These are phyloP conservation scores for Magnolia changhungtana DNA, from an alignment of 164 flowering plant genomes.

Conservation along the genomic window DNA sequence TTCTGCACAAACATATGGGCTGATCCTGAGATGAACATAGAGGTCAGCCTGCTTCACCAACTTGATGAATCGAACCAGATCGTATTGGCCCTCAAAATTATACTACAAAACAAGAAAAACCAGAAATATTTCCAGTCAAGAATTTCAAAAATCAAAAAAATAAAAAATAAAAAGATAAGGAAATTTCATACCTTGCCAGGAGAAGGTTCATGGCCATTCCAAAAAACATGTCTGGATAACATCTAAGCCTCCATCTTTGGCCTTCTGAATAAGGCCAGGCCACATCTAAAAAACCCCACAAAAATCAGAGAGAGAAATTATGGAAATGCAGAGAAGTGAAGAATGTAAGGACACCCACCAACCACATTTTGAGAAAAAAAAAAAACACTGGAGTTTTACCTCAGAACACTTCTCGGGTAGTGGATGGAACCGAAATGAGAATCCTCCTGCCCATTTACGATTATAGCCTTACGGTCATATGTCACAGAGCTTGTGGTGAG, in stretches of 20 bases:
- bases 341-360: too few species aligned
- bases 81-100: too few species aligned
- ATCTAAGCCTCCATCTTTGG: constrained; percentile 88
- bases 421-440: too few species aligned
- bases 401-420: too few species aligned
- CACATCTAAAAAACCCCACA: constrained; percentile 91
- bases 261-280: constrained; percentile 81
- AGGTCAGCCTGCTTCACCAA: constrained; percentile 59
- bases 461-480: constrained; percentile 64
- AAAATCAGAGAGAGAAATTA: too few species aligned
- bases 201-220: constrained; percentile 87
- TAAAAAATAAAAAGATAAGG: background rate
- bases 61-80: constrained; percentile 70
- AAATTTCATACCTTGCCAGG: constrained; percentile 53
- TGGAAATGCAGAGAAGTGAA: too few species aligned
- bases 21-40: too few species aligned
- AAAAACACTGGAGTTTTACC: too few species aligned
- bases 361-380: too few species aligned
- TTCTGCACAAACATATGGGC: too few species aligned
- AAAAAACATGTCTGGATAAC: constrained; percentile 80
- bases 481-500: constrained; percentile 48
- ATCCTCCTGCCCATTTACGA: constrained; percentile 65
- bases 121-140: background rate
- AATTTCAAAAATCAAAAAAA: background rate
- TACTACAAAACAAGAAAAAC: constrained; percentile 36